Evolutionary conservation across 2,329 filamentous ascomycete species (phyloP), one percentile per base, ranked within the genome.

Genomic region (Clonostachys chloroleuca): DNA sequence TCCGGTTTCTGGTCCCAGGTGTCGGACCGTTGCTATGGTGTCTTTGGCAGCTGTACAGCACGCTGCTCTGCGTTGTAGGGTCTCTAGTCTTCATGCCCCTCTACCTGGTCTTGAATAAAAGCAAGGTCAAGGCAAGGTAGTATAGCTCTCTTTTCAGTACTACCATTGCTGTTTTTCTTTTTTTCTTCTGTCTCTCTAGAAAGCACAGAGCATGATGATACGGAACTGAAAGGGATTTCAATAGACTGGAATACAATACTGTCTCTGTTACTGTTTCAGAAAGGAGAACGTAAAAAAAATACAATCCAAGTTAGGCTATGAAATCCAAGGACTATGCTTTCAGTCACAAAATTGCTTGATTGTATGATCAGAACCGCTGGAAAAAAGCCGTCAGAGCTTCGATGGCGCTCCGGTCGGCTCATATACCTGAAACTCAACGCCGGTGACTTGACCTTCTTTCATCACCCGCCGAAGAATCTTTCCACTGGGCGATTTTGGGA

Each of bases 1-100:
- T 92, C 51, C 84, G 85, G 56, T 94, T 95, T 59, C 56, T 92
- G 16, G 57, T 78, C 14, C 82, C 86, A 12, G 75, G 79, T 0
- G 66, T 84, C 0, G 82, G 80, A 0, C 65, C 72, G 8, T 58
- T 78, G 20, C 63, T 90, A 2, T 72, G 79, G 64, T 52, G 75
- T 4, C 10, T 57, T 1, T 86, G 79, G 75, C 86, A 91, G 60
- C 67, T 84, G 17, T 72, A 81, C 46, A 81, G 81, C 5, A 86
- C 87, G 0, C 51, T 79, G 5, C 59, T 87, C 5, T 92, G 87
- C 54, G 67, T 87, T 2, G 2, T 86, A 2, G 82, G 81, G 0
- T 66, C 65, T 0, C 73, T 82, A 2, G 48, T 77, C 42, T 56
- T 67, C 5, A 46, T 66, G 33, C 66, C 66, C 1, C 34, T 69